phyloP scores from a whole-genome alignment of 768 basidiomycete species.

The Lactifluus echinatus region DNA sequence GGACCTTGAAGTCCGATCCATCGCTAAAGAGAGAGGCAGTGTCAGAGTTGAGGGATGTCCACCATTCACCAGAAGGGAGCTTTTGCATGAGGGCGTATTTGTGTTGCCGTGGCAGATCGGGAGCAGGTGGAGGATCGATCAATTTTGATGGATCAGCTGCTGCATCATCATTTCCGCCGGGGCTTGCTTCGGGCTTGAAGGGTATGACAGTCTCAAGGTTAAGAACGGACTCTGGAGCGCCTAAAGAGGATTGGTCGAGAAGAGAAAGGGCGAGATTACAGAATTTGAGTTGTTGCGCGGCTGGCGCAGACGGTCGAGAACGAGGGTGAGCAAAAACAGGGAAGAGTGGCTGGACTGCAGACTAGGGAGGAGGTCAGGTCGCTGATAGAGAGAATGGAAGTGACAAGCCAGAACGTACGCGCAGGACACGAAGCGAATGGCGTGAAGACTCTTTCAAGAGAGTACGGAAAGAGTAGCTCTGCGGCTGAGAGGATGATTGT shows the following conservation, averaged over 20 bases:
- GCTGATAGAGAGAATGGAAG: neutral
- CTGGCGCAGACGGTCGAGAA: conserved; percentile 51
- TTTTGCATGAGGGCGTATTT: conserved; percentile 75
- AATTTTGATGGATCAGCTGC: conserved; percentile 26
- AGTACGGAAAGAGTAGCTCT: conserved; percentile 43
- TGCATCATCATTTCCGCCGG: conserved; percentile 14
- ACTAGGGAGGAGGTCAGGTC: conserved; percentile 29
- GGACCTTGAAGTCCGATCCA: conserved; percentile 36
- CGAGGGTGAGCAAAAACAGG: conserved; percentile 63
- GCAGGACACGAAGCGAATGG: conserved; percentile 47
- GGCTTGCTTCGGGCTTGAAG: conserved; percentile 19
- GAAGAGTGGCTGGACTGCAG: conserved; percentile 57
- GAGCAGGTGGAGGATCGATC: conserved; percentile 26
- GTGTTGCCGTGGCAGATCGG: conserved; percentile 27
- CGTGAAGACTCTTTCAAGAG: conserved; percentile 46
- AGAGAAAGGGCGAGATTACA: conserved; percentile 66
- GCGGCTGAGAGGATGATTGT: conserved; percentile 23
- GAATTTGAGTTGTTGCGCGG: conserved; percentile 63
- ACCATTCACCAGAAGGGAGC: conserved; percentile 68
- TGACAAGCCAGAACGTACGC: conserved; percentile 35
- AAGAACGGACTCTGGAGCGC: conserved; percentile 37
- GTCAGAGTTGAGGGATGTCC: conserved; percentile 59
- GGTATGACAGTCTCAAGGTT: conserved; percentile 38
- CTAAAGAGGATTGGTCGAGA: conserved; percentile 58
- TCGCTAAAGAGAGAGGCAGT: conserved; percentile 29